Evolutionary conservation across 1,139 yeast genomes (phyloP).

Genomic region (Suhomyces anneliseae): DNA sequence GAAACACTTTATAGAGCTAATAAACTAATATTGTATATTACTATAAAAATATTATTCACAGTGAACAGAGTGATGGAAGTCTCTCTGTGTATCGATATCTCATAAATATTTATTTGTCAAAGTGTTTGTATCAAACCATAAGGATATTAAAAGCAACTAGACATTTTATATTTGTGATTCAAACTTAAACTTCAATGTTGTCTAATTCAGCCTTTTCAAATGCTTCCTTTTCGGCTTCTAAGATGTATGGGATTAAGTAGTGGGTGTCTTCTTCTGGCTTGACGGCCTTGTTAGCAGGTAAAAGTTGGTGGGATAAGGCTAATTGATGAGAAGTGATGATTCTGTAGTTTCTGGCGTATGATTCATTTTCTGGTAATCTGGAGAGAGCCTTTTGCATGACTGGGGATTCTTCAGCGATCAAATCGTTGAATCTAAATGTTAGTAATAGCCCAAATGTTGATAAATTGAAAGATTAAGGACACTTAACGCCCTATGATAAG

Average conservation of each 20-base stretch:
- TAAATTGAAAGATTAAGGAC: background rate
- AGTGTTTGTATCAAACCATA: too few relatives aligned
- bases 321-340: slow-evolving; percentile 88
- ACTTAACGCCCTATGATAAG: background rate
- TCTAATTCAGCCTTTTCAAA: slow-evolving; percentile 86
- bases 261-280: slow-evolving; percentile 82
- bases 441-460: background rate
- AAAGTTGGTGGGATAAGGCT: slow-evolving; percentile 77
- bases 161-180: too few relatives aligned
- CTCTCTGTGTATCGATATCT: background rate
- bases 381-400: slow-evolving; percentile 81
- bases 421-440: slow-evolving; percentile 64
- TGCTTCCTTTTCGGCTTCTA: slow-evolving; percentile 93
- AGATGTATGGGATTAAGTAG: slow-evolving; percentile 82
- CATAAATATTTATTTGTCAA: background rate
- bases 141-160: too few relatives aligned
- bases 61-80: too few relatives aligned
- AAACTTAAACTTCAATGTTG: slow-evolving; percentile 52
- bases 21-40: background rate
- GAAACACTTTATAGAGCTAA: slow-evolving; percentile 4
- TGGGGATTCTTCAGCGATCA: slow-evolving; percentile 84
- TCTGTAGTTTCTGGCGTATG: slow-evolving; percentile 91
- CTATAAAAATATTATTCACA: too few relatives aligned
- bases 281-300: slow-evolving; percentile 78
- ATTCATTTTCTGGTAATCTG: slow-evolving; percentile 81